A percentile compares a stretch with the other conserved stretches of the same genome.
These are phyloP conservation scores for Erythrophleum fordii DNA, from an alignment of 306 rosid genomes.

Conservation along the genomic window DNA sequence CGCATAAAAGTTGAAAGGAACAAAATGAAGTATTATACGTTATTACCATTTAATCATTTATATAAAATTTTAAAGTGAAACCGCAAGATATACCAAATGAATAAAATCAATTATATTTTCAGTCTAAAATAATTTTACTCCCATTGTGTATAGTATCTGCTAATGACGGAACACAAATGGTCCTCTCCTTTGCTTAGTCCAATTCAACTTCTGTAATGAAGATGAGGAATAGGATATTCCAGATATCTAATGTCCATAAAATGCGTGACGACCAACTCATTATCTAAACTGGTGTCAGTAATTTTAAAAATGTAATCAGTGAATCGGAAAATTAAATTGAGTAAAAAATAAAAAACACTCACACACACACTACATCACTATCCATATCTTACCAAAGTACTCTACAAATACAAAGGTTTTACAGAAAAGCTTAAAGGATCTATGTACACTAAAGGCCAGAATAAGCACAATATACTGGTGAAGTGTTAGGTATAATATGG, in stretches of 20 bases:
- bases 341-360: too few relatives aligned
- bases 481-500: not conserved
- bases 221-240: not conserved
- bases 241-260: not conserved
- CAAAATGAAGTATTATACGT: not conserved
- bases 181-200: not conserved
- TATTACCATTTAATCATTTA: slow-evolving; percentile 3
- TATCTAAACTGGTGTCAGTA: too few relatives aligned
- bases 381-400: slow-evolving; percentile 10
- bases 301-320: too few relatives aligned
- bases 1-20: not conserved
- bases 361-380: too few relatives aligned
- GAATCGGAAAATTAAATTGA: too few relatives aligned
- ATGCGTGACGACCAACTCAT: not conserved
- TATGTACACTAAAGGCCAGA: not conserved
- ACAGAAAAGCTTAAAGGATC: not conserved
- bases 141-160: not conserved
- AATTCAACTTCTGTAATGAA: not conserved
- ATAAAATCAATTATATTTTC: not conserved
- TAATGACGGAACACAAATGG: not conserved
- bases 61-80: not conserved
- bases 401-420: not conserved
- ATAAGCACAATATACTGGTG: not conserved
- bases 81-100: not conserved
- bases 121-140: not conserved